Evolutionary conservation across 2,329 filamentous ascomycete genomes (phyloP), one percentile per base, ranked within the genome.

Genomic region (Colletotrichum echinochloae): DNA sequence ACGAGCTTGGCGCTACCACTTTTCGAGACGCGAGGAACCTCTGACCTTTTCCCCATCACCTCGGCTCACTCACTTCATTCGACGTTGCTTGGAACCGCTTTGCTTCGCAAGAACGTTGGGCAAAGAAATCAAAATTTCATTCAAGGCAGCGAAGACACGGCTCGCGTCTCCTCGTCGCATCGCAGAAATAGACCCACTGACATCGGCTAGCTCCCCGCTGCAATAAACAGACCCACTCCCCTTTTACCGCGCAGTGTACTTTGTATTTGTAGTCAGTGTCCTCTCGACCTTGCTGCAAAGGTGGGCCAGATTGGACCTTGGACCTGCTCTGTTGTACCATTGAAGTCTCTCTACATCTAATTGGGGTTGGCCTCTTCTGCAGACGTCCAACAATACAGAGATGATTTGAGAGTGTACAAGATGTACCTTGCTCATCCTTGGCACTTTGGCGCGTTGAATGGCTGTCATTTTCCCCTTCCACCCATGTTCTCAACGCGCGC

Each of bases 121-220:
- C 3, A 9, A 20, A 26, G 41, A 41, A 57, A 59, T n/a, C 37
- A 41, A 20, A 49, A n/a, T 18, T 20, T 2, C 51, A 35, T 11
- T 28, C 30, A 35, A 33, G 2, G 44, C 39, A 46, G 18, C 26
- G 28, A 48, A 44, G 28, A 33, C 37, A 26, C 12, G 30, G 61
- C 49, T 4, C 20, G 35, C 48, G 37, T 30, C 26, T 8, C 30
- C 28, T 65, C 23, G 14, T 49, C 23, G n/a, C 48, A 28, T 49
- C 23, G 46, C 46, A 49, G 14, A 49, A 26, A 7, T 12, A 16
- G 23, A 5, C 18, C 23, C 46, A n/a, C 12, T 33, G 44, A 39
- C 35, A 35, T 65, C 62, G 46, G 63, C 26, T 26, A 60, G 63
- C 55, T 61, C 63, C 63, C 63, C 63, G 63, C 28, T 26, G 63